Base-by-base conservation (phyloP, 345 rosid genomes). In the Populus alba region DNA sequence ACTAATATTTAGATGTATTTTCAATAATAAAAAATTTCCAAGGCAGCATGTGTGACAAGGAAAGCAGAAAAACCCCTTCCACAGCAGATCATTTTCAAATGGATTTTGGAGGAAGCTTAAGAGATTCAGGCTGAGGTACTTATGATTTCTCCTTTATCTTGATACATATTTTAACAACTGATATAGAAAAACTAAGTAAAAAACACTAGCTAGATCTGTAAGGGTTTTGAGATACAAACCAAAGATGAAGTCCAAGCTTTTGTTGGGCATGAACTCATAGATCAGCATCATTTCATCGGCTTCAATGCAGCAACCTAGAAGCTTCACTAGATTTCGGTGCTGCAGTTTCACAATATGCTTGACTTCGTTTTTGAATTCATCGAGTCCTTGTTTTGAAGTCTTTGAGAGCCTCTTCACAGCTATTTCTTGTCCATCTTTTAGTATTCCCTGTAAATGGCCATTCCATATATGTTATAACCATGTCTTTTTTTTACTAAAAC, bases 241-340 rank as follows among this genome's bases (percentile, higher is more conserved):
- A 6, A 72, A 45, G 45, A 62, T 62, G 27, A 37, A 62, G 68
- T 74, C 59, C 57, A 39, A 41, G 77, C 70, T 62, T 74, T 25
- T 62, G 68, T 62, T 74, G 13, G 77, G 68, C 79, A 76, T 76
- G 17, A 47, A 68, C 51, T 76, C 79, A 76, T 68, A 76, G 35
- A 76, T 33, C 27, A 76, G n/a, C 72, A 53, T 59, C 63, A 23
- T n/a, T 23, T 59, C 63, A 23, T 59, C 63, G n/a, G 29, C 63
- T 59, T 59, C 63, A 66, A 76, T 76, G 78, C 79, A 76, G 35
- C 73, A 76, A 33, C 73, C 79, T 1, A 76, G 55, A 41, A 74
- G 77, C 68, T 37, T 74, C n/a, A 74, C 77, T 25, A 74, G 70
- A n/a, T 57, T 74, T 15, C 70, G 77, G 25, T 74, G 77, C 69